Conservation (phyloP, 2,329 filamentous ascomycete species). For the Sporothrix inflata region DNA sequence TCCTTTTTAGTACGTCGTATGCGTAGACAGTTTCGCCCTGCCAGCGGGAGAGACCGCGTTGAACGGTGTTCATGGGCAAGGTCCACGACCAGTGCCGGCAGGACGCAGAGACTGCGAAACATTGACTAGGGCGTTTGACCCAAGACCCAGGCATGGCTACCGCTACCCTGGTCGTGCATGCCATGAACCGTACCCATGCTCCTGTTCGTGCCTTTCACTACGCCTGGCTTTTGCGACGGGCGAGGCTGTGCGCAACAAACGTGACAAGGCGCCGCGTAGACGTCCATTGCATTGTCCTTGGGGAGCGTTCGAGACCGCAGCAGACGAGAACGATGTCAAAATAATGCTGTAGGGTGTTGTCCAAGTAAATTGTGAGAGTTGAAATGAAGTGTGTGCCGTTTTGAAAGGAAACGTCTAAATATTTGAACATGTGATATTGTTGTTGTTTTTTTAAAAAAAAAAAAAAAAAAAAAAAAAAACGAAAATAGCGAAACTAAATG, state of each 20-base stretch:
- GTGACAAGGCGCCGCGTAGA: background rate
- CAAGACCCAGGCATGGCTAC: background rate
- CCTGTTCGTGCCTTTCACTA: background rate
- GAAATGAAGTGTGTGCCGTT: too few relatives aligned
- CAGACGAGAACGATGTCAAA: background rate
- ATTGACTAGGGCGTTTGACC: background rate
- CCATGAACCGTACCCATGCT: background rate
- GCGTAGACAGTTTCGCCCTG: background rate
- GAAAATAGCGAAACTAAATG: too few relatives aligned
- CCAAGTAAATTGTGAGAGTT: too few relatives aligned
- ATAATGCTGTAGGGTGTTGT: too few relatives aligned
- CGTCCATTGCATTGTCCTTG: background rate
- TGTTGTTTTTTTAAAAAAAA: too few relatives aligned
- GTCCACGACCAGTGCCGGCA: background rate
- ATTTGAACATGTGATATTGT: too few relatives aligned
- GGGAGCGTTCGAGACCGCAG: background rate
- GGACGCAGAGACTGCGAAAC: background rate
- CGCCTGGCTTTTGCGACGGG: background rate
- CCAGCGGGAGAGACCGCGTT: background rate
- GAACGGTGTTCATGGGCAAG: background rate
- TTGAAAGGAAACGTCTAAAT: too few relatives aligned
- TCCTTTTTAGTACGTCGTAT: too few relatives aligned
- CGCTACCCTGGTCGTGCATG: too few relatives aligned
- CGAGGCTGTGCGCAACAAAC: background rate
- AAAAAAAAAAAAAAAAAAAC: too few relatives aligned